Conservation (phyloP, 768 basidiomycete species). For the Clathrus columnatus region DNA sequence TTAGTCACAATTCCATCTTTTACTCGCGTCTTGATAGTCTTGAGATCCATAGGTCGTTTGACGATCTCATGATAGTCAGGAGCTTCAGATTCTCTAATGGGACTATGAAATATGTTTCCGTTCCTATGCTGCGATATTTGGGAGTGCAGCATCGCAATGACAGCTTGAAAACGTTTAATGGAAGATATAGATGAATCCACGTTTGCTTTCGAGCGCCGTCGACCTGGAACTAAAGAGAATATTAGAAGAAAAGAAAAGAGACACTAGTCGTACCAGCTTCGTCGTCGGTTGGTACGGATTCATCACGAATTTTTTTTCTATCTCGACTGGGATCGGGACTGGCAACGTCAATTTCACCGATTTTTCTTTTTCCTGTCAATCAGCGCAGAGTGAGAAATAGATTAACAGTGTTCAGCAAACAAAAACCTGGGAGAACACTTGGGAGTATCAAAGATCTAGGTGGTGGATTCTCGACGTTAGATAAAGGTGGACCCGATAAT, state of each 20-base stretch:
- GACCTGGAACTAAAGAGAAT: not conserved
- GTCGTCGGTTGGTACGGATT: constrained; percentile 58
- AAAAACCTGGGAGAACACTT: constrained; percentile 1
- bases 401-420: not conserved
- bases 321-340: constrained; percentile 37
- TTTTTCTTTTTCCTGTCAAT: constrained; percentile 57
- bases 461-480: not conserved
- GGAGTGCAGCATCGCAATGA: constrained; percentile 73
- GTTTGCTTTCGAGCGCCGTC: constrained; percentile 4
- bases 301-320: constrained; percentile 53
- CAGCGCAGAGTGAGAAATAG: not conserved
- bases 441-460: not conserved
- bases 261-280: constrained; percentile 30
- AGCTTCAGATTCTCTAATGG: constrained; percentile 81
- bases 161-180: constrained; percentile 64
- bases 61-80: constrained; percentile 90
- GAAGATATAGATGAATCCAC: constrained; percentile 9
- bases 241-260: not conserved
- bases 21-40: constrained; percentile 80
- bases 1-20: constrained; percentile 76
- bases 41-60: constrained; percentile 91
- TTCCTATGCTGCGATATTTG: constrained; percentile 80
- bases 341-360: constrained; percentile 40
- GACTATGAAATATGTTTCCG: constrained; percentile 85
- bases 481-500: not conserved